phyloP scores from a whole-genome alignment of 129 eudicot species.

The Artemisia tridentata region DNA sequence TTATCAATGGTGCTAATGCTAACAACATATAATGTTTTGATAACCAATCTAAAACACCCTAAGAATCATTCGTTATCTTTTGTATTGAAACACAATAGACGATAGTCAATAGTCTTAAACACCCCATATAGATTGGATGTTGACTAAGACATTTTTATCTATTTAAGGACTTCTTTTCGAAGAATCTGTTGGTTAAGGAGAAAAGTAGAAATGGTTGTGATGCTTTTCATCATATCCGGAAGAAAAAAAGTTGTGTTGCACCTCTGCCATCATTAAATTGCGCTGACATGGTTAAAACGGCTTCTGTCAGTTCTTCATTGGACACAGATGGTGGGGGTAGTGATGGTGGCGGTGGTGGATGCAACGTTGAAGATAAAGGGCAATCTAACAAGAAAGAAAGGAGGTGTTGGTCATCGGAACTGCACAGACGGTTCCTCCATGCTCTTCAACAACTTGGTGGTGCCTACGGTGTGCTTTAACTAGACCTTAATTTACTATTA shows the following conservation, averaged over 20 bases:
- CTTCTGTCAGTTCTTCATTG: slow-evolving; percentile 44
- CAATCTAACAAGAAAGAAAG: slow-evolving; percentile 62
- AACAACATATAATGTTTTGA: too few species aligned
- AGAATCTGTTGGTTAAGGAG: slow-evolving; percentile 45
- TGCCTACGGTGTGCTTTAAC: slow-evolving; percentile 55
- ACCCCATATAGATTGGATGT: too few species aligned
- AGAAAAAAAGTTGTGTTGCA: slow-evolving; percentile 27
- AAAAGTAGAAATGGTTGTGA: slow-evolving; percentile 61
- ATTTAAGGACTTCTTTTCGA: slow-evolving; percentile 46
- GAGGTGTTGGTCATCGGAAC: slow-evolving; percentile 90
- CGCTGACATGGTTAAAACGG: too few species aligned
- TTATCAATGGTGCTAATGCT: slow-evolving; percentile 17
- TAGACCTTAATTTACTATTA: too few species aligned
- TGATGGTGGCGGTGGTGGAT: slow-evolving; percentile 31
- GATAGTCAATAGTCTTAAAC: too few species aligned
- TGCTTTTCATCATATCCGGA: slow-evolving; percentile 59
- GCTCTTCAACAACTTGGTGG: slow-evolving; percentile 99
- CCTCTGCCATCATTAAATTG: slow-evolving; percentile 20
- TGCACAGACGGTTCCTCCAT: slow-evolving; percentile 70
- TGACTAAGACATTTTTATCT: not conserved
- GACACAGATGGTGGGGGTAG: slow-evolving; percentile 45
- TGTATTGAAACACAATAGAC: too few species aligned
- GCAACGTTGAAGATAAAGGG: slow-evolving; percentile 48
- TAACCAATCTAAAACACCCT: too few species aligned
- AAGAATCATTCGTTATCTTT: too few species aligned